These are phyloP conservation scores for Polychytrium aggregatum DNA, from an alignment of 192 early-diverging fungal genomes.

Conservation along the genomic window DNA sequence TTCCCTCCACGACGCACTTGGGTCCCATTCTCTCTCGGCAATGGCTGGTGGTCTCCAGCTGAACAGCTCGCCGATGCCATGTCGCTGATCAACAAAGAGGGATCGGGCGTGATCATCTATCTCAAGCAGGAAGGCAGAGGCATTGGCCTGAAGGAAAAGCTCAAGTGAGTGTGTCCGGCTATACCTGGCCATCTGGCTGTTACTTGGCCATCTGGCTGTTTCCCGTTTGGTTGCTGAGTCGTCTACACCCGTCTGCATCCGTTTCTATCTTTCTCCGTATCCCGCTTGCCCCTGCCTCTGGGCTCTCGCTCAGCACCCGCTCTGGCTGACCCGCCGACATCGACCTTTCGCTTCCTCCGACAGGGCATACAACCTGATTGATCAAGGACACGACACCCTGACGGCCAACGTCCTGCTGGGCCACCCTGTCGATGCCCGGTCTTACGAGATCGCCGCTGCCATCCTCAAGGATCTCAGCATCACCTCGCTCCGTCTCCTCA, in stretches of 20 bases:
- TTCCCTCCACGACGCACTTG: too few relatives aligned
- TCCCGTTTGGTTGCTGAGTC: background rate
- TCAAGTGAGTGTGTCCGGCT: conserved; percentile 44
- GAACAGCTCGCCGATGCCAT: conserved; percentile 90
- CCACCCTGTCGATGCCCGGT: conserved; percentile 89
- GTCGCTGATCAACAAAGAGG: conserved; percentile 70
- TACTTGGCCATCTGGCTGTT: too few relatives aligned
- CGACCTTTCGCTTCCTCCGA: background rate
- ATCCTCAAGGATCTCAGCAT: conserved; percentile 79
- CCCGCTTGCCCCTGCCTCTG: conserved; percentile 1
- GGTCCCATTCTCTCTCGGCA: background rate
- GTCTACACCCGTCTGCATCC: background rate
- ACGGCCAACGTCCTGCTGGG: conserved; percentile 81
- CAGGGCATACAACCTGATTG: conserved; percentile 94
- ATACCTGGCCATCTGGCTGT: background rate
- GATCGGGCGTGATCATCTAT: conserved; percentile 89
- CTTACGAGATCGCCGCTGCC: conserved; percentile 76
- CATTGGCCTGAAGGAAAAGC: conserved; percentile 87
- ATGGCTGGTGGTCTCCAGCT: too few relatives aligned
- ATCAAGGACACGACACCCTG: conserved; percentile 89
- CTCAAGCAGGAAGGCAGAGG: conserved; percentile 92
- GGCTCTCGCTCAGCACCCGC: background rate
- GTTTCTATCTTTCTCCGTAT: background rate
- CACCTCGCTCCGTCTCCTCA: conserved; percentile 65
- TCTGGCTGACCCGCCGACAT: background rate